phyloP scores from a whole-genome alignment of 2,329 filamentous ascomycete genomes.

The Ceratocystis alfenasii region DNA sequence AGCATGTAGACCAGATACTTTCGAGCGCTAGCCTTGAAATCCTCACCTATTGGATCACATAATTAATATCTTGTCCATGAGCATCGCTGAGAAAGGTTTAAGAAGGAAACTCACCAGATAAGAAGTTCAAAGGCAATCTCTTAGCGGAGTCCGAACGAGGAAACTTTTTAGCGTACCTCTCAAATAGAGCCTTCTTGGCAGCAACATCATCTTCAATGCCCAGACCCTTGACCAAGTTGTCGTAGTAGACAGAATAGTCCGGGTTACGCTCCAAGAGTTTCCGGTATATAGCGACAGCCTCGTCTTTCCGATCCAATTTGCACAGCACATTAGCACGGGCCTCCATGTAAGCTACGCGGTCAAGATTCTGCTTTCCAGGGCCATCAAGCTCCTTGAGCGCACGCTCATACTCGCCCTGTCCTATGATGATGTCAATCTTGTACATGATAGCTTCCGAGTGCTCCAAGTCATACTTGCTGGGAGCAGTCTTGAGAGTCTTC shows the following conservation, averaged over 20 bases:
- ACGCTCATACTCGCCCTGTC: constrained; percentile 68
- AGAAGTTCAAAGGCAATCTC: constrained; percentile 78
- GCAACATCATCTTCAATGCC: constrained; percentile 48
- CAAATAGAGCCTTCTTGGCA: constrained; percentile 58
- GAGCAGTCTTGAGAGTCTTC: constrained; percentile 74
- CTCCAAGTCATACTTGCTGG: constrained; percentile 69
- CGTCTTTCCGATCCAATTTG: constrained; percentile 61
- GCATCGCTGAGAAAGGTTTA: neutral
- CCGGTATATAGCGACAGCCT: constrained; percentile 72
- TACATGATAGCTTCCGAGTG: constrained; percentile 91
- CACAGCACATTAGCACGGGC: constrained; percentile 72
- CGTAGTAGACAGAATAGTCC: constrained; percentile 78
- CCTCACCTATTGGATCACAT: constrained; percentile 44
- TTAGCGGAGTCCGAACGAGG: constrained; percentile 74
- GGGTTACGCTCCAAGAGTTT: constrained; percentile 74
- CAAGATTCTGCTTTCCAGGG: constrained; percentile 64
- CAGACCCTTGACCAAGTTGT: constrained; percentile 58
- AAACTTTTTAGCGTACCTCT: constrained; percentile 66
- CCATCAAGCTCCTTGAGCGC: constrained; percentile 78
- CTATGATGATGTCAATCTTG: constrained; percentile 88
- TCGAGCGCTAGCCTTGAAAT: constrained; percentile 67
- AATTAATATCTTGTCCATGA: constrained; percentile 21
- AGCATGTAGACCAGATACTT: constrained; percentile 74
- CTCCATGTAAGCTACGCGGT: constrained; percentile 77
- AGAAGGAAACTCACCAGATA: constrained; percentile 45